Conservation (phyloP, 2,329 filamentous ascomycete species). For the Fusarium camptoceras region DNA sequence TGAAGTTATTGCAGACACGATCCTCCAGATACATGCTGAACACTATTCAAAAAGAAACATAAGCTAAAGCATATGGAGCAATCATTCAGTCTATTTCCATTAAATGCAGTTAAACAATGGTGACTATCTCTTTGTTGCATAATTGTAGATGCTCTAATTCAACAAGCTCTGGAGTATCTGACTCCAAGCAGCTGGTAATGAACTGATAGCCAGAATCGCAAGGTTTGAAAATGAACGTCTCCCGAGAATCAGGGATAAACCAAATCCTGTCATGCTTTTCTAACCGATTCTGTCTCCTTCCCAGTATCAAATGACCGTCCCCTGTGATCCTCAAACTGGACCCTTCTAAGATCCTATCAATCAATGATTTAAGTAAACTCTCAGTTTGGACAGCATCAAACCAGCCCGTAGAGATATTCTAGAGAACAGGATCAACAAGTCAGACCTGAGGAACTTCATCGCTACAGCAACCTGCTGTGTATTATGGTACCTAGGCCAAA, state of each 20-base stretch:
- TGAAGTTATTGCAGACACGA: no score
- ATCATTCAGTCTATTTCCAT: no score
- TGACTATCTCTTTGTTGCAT: rapidly evolving
- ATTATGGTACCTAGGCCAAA: neutral
- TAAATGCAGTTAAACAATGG: neutral
- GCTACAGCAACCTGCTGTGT: neutral
- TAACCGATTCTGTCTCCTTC: rapidly evolving
- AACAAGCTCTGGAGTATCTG: rapidly evolving
- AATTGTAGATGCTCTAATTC: rapidly evolving
- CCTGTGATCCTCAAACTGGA: neutral
- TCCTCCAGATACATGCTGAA: no score
- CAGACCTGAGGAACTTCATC: neutral
- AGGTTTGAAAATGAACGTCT: neutral
- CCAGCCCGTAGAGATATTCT: no score
- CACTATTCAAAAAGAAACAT: rapidly evolving
- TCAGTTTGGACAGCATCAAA: no score
- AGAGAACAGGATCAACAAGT: neutral
- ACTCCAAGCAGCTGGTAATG: rapidly evolving
- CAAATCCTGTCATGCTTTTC: rapidly evolving
- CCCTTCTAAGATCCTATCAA: no score
- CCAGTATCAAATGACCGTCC: neutral
- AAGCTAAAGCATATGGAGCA: no score
- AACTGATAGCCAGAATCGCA: neutral
- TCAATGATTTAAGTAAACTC: rapidly evolving
- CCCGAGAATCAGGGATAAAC: rapidly evolving